Evolutionary conservation across 2,329 filamentous ascomycete species (phyloP).

Genomic region (Tolypocladium cylindrosporum): DNA sequence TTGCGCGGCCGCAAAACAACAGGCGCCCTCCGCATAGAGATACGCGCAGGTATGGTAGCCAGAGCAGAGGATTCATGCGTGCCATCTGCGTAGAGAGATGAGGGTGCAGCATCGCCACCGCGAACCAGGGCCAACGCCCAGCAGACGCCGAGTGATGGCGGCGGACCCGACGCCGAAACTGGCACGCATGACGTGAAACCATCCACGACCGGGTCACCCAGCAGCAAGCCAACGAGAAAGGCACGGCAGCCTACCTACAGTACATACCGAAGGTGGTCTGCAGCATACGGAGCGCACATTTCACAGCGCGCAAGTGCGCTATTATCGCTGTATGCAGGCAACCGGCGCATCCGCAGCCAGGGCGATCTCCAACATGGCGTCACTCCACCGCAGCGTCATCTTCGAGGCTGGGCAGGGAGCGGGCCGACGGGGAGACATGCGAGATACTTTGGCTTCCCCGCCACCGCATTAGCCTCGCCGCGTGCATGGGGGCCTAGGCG

Average conservation of each 20-base stretch:
- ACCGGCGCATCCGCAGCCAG: too few species aligned
- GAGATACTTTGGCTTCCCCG: background rate
- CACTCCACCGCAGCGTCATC: background rate
- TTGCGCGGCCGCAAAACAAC: too few species aligned
- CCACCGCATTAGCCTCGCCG: background rate
- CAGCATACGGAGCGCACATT: too few species aligned
- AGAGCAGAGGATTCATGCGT: background rate
- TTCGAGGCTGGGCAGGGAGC: background rate
- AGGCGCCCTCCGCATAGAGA: too few species aligned
- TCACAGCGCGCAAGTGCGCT: too few species aligned
- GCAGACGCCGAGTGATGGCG: background rate
- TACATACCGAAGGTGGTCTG: too few species aligned
- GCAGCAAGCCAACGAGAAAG: too few species aligned
- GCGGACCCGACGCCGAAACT: background rate
- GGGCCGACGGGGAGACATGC: background rate
- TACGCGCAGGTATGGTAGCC: too few species aligned
- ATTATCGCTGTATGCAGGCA: too few species aligned
- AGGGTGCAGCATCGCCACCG: background rate
- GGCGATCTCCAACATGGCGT: background rate
- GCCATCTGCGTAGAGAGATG: background rate
- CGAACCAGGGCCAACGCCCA: too few species aligned
- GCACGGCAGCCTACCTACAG: too few species aligned
- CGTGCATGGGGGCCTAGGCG: background rate
- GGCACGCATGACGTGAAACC: background rate
- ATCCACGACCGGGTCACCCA: too few species aligned